These are phyloP conservation scores for Tylopilus subfusipes DNA, from an alignment of 768 basidiomycete species.

Conservation along the genomic window DNA sequence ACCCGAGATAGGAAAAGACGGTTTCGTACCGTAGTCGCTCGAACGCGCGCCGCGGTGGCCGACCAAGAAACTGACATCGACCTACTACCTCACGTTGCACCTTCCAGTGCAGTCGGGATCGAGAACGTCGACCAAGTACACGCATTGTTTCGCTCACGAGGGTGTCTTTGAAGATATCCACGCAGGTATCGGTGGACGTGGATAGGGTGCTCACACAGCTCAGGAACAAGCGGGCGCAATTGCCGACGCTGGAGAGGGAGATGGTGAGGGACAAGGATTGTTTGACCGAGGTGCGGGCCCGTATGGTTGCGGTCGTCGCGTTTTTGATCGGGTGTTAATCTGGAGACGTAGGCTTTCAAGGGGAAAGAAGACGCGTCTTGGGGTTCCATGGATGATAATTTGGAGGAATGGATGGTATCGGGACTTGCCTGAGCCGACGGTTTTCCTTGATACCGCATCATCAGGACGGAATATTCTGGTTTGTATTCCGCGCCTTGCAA, in stretches of 20 bases:
- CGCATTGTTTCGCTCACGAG: slow-evolving; percentile 39
- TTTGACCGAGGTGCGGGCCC: slow-evolving; percentile 54
- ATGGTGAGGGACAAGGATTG: slow-evolving; percentile 68
- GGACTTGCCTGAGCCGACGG: slow-evolving; percentile 24
- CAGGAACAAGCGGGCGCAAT: slow-evolving; percentile 43
- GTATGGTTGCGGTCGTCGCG: too few relatives aligned
- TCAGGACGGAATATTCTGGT: too few relatives aligned
- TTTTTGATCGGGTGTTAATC: too few relatives aligned
- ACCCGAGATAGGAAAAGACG: slow-evolving; percentile 62
- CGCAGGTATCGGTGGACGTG: slow-evolving; percentile 63
- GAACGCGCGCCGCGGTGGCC: slow-evolving; percentile 75
- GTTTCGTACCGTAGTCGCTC: slow-evolving; percentile 64
- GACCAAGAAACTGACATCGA: slow-evolving; percentile 75
- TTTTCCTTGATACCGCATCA: slow-evolving; percentile 8
- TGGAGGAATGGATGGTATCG: slow-evolving; percentile 18
- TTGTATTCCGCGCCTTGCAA: too few relatives aligned
- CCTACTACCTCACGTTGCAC: slow-evolving; percentile 78
- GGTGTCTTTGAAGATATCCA: slow-evolving; percentile 60
- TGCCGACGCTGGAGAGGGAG: slow-evolving; percentile 24
- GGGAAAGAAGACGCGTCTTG: slow-evolving; percentile 28
- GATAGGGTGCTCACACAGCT: slow-evolving; percentile 53
- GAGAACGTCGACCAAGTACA: slow-evolving; percentile 53
- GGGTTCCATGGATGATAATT: slow-evolving; percentile 28
- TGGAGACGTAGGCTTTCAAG: slow-evolving; percentile 23
- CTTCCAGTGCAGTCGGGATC: slow-evolving; percentile 47